Conservation (phyloP, 2,329 filamentous ascomycete genomes). For the Colletotrichum karsti region DNA sequence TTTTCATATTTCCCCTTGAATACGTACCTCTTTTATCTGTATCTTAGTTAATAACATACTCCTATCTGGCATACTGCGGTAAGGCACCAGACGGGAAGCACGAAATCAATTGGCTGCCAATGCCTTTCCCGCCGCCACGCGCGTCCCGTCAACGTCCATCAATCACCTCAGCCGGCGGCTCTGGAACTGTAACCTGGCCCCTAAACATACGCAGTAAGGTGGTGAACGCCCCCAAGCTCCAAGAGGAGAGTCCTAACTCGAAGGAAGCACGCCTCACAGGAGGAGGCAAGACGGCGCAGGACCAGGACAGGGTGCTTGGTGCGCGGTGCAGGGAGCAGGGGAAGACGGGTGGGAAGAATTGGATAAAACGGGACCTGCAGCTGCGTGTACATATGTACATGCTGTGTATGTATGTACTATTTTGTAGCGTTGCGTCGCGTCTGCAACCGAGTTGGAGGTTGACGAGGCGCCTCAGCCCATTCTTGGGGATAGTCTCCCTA, state of each 20-base stretch:
- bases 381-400: background rate
- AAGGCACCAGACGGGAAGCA: too few species aligned
- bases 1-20: too few species aligned
- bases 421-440: background rate
- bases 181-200: background rate
- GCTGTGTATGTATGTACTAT: background rate
- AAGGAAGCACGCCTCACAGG: too few species aligned
- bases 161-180: background rate
- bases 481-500: background rate
- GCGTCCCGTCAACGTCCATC: too few species aligned
- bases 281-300: background rate
- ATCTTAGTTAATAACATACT: conserved; percentile 29
- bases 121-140: conserved; percentile 38
- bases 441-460: conserved; percentile 22
- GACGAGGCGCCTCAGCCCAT: conserved; percentile 2
- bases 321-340: background rate
- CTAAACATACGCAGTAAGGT: too few species aligned
- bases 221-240: too few species aligned
- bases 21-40: too few species aligned
- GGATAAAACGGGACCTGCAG: conserved; percentile 25
- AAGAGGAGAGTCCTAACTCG: background rate
- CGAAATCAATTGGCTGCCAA: conserved; percentile 42
- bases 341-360: background rate
- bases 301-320: too few species aligned
- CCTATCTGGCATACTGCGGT: conserved; percentile 50